Conservation (phyloP, 441 rosid species). For the Codiaeum variegatum region DNA sequence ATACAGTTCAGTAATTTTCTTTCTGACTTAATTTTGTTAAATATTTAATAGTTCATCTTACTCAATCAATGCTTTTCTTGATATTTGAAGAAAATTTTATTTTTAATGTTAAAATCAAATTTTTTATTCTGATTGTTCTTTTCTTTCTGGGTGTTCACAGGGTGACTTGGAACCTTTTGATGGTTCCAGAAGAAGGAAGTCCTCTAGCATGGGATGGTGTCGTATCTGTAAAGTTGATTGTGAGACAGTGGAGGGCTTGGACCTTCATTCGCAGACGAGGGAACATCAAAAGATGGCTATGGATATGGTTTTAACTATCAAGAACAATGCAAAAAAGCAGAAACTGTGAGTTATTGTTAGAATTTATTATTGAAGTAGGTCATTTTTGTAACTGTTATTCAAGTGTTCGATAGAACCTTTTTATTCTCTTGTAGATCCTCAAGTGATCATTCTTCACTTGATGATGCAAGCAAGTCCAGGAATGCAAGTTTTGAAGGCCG, state of each 20-base stretch:
- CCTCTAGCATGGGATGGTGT: conserved; percentile 71
- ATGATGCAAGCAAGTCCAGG: conserved; percentile 45
- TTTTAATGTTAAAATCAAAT: not conserved
- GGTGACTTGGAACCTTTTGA: conserved; percentile 49
- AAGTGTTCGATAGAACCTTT: not conserved
- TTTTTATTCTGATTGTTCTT: conserved; percentile 3
- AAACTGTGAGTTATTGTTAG: conserved; percentile 42
- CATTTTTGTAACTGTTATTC: not conserved
- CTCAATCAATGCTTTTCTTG: not conserved
- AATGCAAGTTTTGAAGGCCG: conserved; percentile 41
- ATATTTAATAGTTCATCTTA: conserved; percentile 3
- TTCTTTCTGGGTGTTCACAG: conserved; percentile 28
- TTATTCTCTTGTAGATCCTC: conserved; percentile 32
- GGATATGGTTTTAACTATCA: conserved; percentile 60
- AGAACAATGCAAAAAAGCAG: conserved; percentile 70
- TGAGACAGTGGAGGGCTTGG: conserved; percentile 69
- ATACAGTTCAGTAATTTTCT: conserved; percentile 36
- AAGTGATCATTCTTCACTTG: conserved; percentile 36
- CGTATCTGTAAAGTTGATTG: conserved; percentile 79
- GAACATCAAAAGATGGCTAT: conserved; percentile 73
- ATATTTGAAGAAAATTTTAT: not conserved
- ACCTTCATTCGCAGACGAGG: conserved; percentile 67
- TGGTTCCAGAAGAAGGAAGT: conserved; percentile 51
- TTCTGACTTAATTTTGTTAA: not conserved
- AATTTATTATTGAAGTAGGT: not conserved